Evolutionary conservation across 768 basidiomycete genomes (phyloP), one percentile per base, ranked within the genome.

Genomic region (Psilocybe azurescens): DNA sequence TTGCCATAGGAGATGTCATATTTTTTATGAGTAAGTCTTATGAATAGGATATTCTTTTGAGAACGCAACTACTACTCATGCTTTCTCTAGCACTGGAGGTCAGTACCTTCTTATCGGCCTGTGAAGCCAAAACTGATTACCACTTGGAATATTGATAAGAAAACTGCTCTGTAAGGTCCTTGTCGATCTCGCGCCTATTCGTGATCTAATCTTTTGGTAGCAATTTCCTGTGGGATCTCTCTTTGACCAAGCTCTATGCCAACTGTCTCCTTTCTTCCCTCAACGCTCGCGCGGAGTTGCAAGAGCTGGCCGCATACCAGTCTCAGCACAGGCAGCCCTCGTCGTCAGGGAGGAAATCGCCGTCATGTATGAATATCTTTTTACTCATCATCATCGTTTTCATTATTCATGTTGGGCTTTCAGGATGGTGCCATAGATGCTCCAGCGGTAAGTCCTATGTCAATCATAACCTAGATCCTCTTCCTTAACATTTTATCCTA

Each of bases 141-240:
- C 16, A 41, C 62, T 16, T 53, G 11, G 14, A 39, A 3, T 57
- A 11, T 44, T 33, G 32, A n/a, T n/a, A 44, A 82, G 81, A 78
- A 75, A 55, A 80, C 80, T 6, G 79, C 80, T 18, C 65, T 82
- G 80, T 82, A 65, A 70, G 80, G 72, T 29, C 4, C 4, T 9
- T 5, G 6, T 13, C 33, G 8, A 29, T n/a, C 36, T 28, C 62
- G 18, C 11, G 2, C 47, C 29, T 18, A 20, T 11, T 20, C n/a
- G 5, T 32, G 18, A 4, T 38, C 3, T 14, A 14, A 28, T 13
- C 18, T 24, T 56, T 14, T 24, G 4, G 1, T 51, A 80, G 81
- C 28, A 84, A 83, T 65, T 84, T 84, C 65, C 60, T 83, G 8
- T 84, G 79, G 78, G 82, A 83, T 62, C 71, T 84, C 20, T 73